Evolutionary conservation across 2,329 filamentous ascomycete genomes (phyloP).

Genomic region (Xylariaceae sp.): DNA sequence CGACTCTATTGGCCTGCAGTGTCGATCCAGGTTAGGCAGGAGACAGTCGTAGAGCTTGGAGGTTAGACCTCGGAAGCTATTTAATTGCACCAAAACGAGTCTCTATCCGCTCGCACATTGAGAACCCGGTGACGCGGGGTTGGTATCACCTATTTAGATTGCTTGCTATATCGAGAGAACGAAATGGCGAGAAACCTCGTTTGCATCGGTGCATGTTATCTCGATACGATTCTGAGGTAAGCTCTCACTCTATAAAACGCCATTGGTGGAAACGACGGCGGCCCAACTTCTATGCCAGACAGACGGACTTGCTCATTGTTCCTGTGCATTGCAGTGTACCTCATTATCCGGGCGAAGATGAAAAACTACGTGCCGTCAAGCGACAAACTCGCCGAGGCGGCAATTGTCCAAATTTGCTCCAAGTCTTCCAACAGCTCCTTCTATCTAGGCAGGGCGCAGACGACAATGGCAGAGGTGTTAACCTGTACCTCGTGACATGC

Average conservation of each 20-base stretch:
- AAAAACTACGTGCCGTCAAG: slow-evolving; percentile 65
- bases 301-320: slow-evolving; percentile 11
- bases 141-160: neutral
- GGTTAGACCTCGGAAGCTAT: too few relatives aligned
- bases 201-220: slow-evolving; percentile 65
- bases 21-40: too few relatives aligned
- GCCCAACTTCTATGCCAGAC: neutral
- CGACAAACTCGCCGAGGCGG: slow-evolving; percentile 64
- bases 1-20: too few relatives aligned
- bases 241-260: slow-evolving; percentile 22
- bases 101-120: neutral
- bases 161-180: neutral
- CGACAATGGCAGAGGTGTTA: slow-evolving; percentile 23
- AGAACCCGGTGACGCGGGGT: slow-evolving; percentile 10
- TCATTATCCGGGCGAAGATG: slow-evolving; percentile 67
- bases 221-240: slow-evolving; percentile 68
- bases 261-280: neutral
- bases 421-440: slow-evolving; percentile 66
- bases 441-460: slow-evolving; percentile 9
- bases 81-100: too few relatives aligned
- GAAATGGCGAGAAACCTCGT: slow-evolving; percentile 54
- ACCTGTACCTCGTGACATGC: slow-evolving; percentile 46
- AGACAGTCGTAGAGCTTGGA: too few relatives aligned
- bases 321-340: slow-evolving; percentile 51
- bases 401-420: slow-evolving; percentile 69